Evolutionary conservation across 768 basidiomycete genomes (phyloP), one percentile per base, ranked within the genome.

Genomic region (Suillus subluteus): DNA sequence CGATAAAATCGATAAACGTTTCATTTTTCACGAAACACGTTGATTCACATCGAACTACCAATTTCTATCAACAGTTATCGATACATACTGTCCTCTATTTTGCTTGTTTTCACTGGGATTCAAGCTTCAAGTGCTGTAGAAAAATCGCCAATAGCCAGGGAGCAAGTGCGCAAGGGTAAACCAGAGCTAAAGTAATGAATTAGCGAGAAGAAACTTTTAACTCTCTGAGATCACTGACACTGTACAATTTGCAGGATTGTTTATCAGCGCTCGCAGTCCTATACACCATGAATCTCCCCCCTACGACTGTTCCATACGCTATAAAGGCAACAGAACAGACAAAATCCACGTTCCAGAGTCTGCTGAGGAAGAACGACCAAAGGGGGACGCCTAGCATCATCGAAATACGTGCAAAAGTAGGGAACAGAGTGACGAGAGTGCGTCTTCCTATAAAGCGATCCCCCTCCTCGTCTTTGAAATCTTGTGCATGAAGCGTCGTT

Each of bases 401-500:
- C 4, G 61, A 63, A 12, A 46, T 26, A n/a, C 65, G 65, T 16
- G 41, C 62, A n/a, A 64, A 43, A 12, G 23, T 65, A 13, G 82
- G 82, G 8, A 75, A 72, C 8, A 74, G 73, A 59, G 82, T 78
- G 8, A 82, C 81, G 37, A 82, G 65, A 0, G 82, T 82, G 4
- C 67, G 48, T 23, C 82, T 72, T 6, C 77, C 78, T 9, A 69
- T 64, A 2, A 68, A 67, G 4, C 63, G 58, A 63, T 82, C 82
- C 5, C 82, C 82, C 26, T 75, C 73, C 16, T 77, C 67, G 56
- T 82, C 82, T 46, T 76, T 69, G 61, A 71, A 73, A 61, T 72
- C 70, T 67, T 71, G 65, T 32, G 64, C 62, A 58, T 66, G 58
- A 37, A 75, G 73, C 5, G 77, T 78, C 18, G 75, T 76, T 2